A percentile compares a stretch with the other conserved stretches of the same genome.
Evolutionary conservation across 129 eudicot species (phyloP).

Genomic region (Pittosporum tobira): DNA sequence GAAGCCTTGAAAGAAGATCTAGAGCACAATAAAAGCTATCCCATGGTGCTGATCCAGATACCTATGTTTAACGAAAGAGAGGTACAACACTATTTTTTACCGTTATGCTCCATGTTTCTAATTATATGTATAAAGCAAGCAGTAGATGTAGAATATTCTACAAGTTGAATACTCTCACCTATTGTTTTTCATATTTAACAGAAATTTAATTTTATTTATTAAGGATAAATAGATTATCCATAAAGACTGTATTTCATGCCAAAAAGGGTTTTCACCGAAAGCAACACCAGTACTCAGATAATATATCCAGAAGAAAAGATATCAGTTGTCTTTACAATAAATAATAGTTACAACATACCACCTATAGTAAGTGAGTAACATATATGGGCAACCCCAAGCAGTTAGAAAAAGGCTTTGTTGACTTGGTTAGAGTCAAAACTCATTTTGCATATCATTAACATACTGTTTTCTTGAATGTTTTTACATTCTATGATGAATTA

Average conservation of each 20-base stretch:
- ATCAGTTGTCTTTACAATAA: not conserved
- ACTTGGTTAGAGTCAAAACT: too few species aligned
- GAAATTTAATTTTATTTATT: not conserved
- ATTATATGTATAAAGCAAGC: not conserved
- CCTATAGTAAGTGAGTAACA: too few species aligned
- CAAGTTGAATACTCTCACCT: not conserved
- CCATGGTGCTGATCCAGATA: slow-evolving; percentile 67
- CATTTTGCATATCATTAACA: too few species aligned
- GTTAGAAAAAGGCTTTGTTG: too few species aligned
- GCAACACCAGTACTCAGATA: too few species aligned
- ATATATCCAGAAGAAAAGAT: too few species aligned
- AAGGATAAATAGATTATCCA: not conserved
- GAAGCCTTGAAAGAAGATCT: slow-evolving; percentile 56
- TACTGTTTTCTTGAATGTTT: too few species aligned
- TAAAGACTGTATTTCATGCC: not conserved
- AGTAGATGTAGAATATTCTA: not conserved
- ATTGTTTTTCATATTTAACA: not conserved
- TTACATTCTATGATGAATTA: too few species aligned
- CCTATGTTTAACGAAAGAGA: slow-evolving; percentile 90
- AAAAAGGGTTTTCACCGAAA: too few species aligned
- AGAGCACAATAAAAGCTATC: slow-evolving; percentile 51
- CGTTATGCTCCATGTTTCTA: not conserved
- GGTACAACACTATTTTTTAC: slow-evolving; percentile 27
- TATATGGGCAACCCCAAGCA: too few species aligned
- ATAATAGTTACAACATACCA: too few species aligned